Base-by-base conservation (phyloP, 139 green algal species). In the Parachlorella kessleri region DNA sequence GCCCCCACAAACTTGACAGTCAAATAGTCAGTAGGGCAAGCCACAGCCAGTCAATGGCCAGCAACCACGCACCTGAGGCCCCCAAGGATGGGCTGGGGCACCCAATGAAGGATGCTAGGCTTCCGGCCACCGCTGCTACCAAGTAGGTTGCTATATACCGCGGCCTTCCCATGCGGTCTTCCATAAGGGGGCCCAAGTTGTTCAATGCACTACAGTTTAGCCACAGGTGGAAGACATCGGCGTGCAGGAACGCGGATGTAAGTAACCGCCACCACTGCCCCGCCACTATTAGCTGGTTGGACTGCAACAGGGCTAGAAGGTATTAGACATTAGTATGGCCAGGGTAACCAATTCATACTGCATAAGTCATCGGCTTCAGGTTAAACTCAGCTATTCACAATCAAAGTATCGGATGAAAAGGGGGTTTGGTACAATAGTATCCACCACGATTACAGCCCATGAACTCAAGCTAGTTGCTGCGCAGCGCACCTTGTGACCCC, bases 221-320 rank as follows among this genome's bases (percentile, higher is more conserved):
- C 48, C 36, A 71, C 41, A 95, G 71, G 86, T 95, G 92, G 2
- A 92, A 28, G 6, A 93, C 6, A 69, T 89, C 87, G 68, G 79
- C 90, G 77, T 98, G 94, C 74, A 97, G 78, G 48, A 95, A 90
- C 37, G 85, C 70, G 24, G 91, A 80, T 0, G 93, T 94, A 48
- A 97, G 26, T 6, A 98, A 82, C 0, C 94, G 86, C 84, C 87
- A 97, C 76, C 75, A 83, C 82, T 98, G 76, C 2, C 94, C 94
- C 26, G 63, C 54, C 5, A 80, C 36, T 55, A 98, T 95, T 2
- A 88, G 66, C 2, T 55, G n/a, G 82, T 97, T 97, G 10, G 92
- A 66, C 89, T 97, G 85, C 41, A 75, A 33, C 48, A 18, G 48
- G 48, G n/a, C n/a, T n/a, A n/a, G n/a, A n/a, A n/a, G n/a, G n/a